phyloP scores from a whole-genome alignment of 192 early-diverging fungal species.

The Lunasporangiospora selenospora region DNA sequence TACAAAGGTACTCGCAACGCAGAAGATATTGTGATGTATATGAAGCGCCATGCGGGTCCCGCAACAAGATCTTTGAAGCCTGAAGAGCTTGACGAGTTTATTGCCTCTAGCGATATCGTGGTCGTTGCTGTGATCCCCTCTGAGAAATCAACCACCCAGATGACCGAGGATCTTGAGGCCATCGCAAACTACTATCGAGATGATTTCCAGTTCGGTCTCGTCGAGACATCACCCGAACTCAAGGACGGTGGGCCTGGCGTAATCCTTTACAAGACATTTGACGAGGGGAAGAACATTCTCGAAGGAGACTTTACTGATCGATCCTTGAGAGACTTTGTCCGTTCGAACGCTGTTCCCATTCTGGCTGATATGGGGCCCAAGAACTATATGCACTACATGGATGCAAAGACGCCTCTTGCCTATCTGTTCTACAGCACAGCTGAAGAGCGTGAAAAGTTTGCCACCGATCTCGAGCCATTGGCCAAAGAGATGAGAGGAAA shows the following conservation, averaged over 20 bases:
- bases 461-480: constrained; percentile 64
- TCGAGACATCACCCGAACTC: constrained; percentile 49
- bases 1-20: constrained; percentile 90
- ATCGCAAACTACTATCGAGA: constrained; percentile 85
- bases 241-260: constrained; percentile 67
- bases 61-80: constrained; percentile 72
- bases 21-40: constrained; percentile 83
- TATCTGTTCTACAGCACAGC: constrained; percentile 80
- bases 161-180: constrained; percentile 64
- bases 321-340: constrained; percentile 69
- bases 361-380: constrained; percentile 86
- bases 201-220: constrained; percentile 80
- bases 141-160: too few relatives aligned
- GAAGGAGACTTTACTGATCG: constrained; percentile 60
- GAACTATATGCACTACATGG: constrained; percentile 86
- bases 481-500: constrained; percentile 87
- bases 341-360: constrained; percentile 77
- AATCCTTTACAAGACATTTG: constrained; percentile 88
- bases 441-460: constrained; percentile 62
- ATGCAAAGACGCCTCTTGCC: constrained; percentile 83
- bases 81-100: constrained; percentile 75
- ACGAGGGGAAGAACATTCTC: constrained; percentile 78
- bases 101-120: constrained; percentile 82
- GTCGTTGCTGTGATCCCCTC: constrained; percentile 83
- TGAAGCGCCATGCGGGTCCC: constrained; percentile 90